Base-by-base conservation (phyloP, 1,139 yeast species). In the Lizanozyma gosingica region DNA sequence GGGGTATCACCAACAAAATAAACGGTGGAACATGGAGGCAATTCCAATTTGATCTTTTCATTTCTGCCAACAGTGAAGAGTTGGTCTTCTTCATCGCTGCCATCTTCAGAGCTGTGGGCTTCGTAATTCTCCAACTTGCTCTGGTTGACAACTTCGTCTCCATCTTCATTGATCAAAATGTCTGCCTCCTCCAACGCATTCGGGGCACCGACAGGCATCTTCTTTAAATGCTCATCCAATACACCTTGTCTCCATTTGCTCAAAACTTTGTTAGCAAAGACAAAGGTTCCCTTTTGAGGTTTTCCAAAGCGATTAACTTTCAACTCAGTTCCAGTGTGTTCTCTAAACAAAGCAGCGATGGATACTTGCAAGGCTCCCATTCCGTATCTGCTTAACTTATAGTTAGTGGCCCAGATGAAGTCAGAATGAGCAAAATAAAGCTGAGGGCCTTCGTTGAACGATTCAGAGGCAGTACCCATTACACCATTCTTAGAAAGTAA, bases 1-100 rank as follows among this genome's bases (percentile, higher is more conserved):
- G 95, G 95, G n/a, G 94, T 85, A 57, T 85, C 95, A 50, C 95
- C 95, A 38, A 85, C 94, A 65, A 85, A 85, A 59, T 84, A 85
- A 15, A 84, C 94, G 0, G 92, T 83, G 4, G 87, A 80, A 2
- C 92, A 88, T 11, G 90, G 88, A 11, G 94, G 94, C 47, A 83
- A 66, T 47, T 80, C 80, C 50, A 78, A 65, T 29, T 69, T 65
- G 45, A 70, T 69, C 43, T 66, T 54, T 29, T 67, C 73, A 37
- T 55, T 53, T 42, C 58, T 60, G 35, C 56, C 60, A 35, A 54
- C 60, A 11, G 62, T 58, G 41, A 63, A 54, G 36, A 54, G 62
- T n/a, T 15, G 16, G 4, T 15, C 35, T 41, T 53, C 57, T 39
- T 57, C 59, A 22, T 59, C 67, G 18, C 63, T 60, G 35, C 59